Conservation (phyloP, 192 early-diverging fungal species). For the Coemansia sp. region DNA sequence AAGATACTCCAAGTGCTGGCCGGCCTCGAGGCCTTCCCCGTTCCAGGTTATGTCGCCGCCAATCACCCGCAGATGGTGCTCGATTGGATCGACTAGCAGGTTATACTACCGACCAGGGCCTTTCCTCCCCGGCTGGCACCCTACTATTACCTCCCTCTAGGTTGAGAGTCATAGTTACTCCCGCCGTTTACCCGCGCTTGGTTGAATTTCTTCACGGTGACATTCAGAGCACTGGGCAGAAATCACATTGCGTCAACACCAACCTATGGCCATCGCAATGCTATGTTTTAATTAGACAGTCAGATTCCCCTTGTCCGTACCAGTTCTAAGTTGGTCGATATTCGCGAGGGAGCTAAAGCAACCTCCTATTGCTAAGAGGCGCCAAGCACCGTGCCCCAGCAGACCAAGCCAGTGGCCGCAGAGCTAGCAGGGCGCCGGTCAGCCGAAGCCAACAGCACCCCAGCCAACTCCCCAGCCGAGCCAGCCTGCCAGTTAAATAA, state of each 20-base stretch:
- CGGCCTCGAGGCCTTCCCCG: too few species aligned
- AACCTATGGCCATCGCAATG: conserved; percentile 76
- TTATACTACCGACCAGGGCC: too few species aligned
- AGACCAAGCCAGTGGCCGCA: conserved; percentile 9
- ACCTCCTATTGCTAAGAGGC: conserved; percentile 3
- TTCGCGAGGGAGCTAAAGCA: conserved; percentile 40
- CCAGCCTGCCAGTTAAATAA: neutral
- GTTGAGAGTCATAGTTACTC: conserved; percentile 82
- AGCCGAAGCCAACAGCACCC: conserved; percentile 21
- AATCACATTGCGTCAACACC: conserved; percentile 83
- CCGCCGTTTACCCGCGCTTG: conserved; percentile 74
- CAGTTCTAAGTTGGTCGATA: conserved; percentile 79
- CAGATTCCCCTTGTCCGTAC: conserved; percentile 80
- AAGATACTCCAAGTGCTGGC: too few species aligned
- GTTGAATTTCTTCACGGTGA: conserved; percentile 81
- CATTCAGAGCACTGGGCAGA: conserved; percentile 86
- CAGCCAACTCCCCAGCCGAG: conserved; percentile 21
- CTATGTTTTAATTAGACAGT: conserved; percentile 88
- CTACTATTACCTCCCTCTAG: too few species aligned
- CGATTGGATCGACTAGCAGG: too few species aligned
- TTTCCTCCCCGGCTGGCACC: too few species aligned
- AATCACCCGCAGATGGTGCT: too few species aligned
- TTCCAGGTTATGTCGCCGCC: too few species aligned
- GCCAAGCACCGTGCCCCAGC: conserved; percentile 7
- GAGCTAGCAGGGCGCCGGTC: conserved; percentile 10